Base-by-base conservation (phyloP, 2,329 filamentous ascomycete species). In the Exophiala sp. region DNA sequence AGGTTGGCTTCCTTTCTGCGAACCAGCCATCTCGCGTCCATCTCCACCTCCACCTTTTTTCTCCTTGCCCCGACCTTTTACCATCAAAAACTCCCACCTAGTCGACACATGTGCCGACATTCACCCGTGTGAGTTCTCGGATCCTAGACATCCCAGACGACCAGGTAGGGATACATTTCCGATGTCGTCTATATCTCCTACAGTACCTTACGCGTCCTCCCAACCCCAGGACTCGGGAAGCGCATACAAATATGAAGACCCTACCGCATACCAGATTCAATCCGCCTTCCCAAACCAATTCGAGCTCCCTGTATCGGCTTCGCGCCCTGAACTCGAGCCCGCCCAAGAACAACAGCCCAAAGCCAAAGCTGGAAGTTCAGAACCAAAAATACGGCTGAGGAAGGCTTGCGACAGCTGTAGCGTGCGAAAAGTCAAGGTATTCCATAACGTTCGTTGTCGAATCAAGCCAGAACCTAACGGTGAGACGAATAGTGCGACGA, bases 401-500 rank as follows among this genome's bases (percentile, higher is more conserved):
- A 78, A 78, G 67, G 77, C 77, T 47, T 79, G 77, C 66, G 77
- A 79, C 66, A 76, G 75, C 56, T 79, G 77, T 58, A 78, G 75
- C 65, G 75, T 77, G 50, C 71, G 77, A 33, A 79, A 79, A 65
- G 77, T 79, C 50, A 79, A 79, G 71, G 76, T 78, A 64, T 52
- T 64, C 61, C 16, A 12, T 12, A 3, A 4, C n/a, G 16, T 34
- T 35, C 40, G 11, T 39, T 32, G 38, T 5, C 55, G 57, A 14
- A 7, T 35, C 11, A 24, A 41, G 16, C 29, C 52, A 8, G 20
- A 33, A 18, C 40, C 52, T 59, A 16, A 61, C 40, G 44, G 55
- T 48, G 33, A 40, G 33, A 40, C 39, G 14, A 52, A 32, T 42
- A 85, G 80, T 87, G 84, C 70, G 84, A 86, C 65, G 81, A 85